Evolutionary conservation across 2,329 filamentous ascomycete species (phyloP).

Genomic region (Fusarium pilosicola): DNA sequence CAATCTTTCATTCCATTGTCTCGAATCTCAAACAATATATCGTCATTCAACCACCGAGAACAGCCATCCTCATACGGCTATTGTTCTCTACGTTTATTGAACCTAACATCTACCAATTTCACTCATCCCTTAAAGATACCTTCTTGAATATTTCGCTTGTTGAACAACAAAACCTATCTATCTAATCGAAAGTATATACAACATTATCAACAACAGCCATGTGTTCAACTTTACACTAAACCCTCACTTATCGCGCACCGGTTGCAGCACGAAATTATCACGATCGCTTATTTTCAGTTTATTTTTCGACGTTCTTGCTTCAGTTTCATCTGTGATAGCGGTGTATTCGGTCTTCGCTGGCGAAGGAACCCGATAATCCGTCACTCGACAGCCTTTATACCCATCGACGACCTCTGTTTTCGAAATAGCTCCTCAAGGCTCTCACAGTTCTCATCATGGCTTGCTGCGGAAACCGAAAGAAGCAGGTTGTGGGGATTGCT

Average conservation of each 20-base stretch:
- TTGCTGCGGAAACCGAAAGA: constrained; percentile 72
- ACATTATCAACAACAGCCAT: constrained; percentile 29
- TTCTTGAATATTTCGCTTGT: neutral
- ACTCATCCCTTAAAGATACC: neutral
- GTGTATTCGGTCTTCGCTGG: constrained; percentile 61
- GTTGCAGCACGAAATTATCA: constrained; percentile 32
- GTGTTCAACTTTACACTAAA: constrained; percentile 22
- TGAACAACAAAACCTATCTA: neutral
- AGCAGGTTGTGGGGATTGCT: constrained; percentile 72
- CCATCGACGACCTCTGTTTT: constrained; percentile 22
- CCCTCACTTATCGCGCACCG: constrained; percentile 30
- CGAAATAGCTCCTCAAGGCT: constrained; percentile 17
- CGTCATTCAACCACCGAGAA: constrained; percentile 15
- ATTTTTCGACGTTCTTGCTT: neutral
- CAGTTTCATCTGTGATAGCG: constrained; percentile 36
- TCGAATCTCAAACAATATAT: constrained; percentile 26
- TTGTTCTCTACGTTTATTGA: constrained; percentile 11
- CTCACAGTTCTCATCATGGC: constrained; percentile 61
- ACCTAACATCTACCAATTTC: neutral
- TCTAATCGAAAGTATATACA: constrained; percentile 1
- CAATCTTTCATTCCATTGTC: constrained; percentile 38
- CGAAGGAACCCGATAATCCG: constrained; percentile 54
- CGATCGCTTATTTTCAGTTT: constrained; percentile 27
- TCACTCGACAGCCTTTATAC: constrained; percentile 24
- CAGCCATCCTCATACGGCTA: constrained; percentile 13